Evolutionary conservation across 257 asterid genomes (phyloP), one percentile per base, ranked within the genome.

Genomic region (Penstemon newberryi): DNA sequence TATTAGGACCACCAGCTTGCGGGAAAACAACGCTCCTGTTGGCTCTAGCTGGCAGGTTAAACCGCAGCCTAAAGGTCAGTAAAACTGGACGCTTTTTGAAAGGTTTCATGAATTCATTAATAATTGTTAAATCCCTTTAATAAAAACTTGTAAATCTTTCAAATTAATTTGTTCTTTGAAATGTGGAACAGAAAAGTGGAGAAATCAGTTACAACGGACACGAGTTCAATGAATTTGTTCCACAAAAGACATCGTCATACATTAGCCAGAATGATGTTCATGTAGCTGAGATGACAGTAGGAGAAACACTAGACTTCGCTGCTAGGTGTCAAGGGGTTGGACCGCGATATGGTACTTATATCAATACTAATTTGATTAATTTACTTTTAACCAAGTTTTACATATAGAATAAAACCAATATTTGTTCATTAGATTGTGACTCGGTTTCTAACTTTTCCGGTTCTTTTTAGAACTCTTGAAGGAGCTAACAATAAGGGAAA

Each of bases 251-350:
- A 12, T 80, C 95, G 0, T 84, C 90, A 8, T 84, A 88, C 71
- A 78, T 87, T 33, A 87, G 95, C 70, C 95, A 87, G 74, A 85
- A 81, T 53, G 95, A 87, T 73, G 81, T 88, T 71, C 95, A 87
- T 63, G 80, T 75, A 3, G 83, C 84, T 50, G 92, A 85, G 72
- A 87, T 87, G 95, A 87, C 92, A 6, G 95, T 87, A 0, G 84
- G 77, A 72, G 95, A 87, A 72, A 82, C 90, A 1, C 76, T 87
- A 3, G 90, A 83, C 62, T 85, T 85, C 70, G 85, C 95, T 0
- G 95, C 92, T 4, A 78, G 87, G 72, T 87, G 95, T 55, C 92
- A 72, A 56, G 95, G 95, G 6, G 81, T 77, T 69, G 92, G 95
- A 43, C 71, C 88, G 8, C 81, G 86, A 63, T 81, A 83, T 33